Conservation (phyloP, 805 yeast genomes). For the Ogataea neopini region DNA sequence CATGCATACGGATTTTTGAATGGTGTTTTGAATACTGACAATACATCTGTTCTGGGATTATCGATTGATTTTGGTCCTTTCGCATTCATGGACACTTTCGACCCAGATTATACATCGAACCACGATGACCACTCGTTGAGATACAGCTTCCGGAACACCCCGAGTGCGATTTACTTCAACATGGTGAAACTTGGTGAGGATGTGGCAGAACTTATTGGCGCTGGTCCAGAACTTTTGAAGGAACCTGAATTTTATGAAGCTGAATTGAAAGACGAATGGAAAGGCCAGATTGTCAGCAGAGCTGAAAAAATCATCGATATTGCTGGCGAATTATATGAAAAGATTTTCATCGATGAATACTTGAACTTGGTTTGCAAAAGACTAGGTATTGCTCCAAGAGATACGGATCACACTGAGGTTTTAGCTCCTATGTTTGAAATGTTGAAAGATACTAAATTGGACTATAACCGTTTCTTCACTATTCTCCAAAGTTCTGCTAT, state of each 20-base stretch:
- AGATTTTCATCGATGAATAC: slow-evolving; percentile 59
- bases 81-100: slow-evolving; percentile 82
- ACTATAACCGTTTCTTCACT: slow-evolving; percentile 79
- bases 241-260: slow-evolving; percentile 42
- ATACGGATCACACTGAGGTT: slow-evolving; percentile 45
- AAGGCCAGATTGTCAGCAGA: slow-evolving; percentile 52
- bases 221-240: slow-evolving; percentile 54
- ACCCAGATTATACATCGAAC: slow-evolving; percentile 83
- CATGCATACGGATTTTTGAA: slow-evolving; percentile 91
- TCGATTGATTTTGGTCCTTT: slow-evolving; percentile 95
- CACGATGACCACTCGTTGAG: slow-evolving; percentile 75
- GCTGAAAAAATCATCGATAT: slow-evolving; percentile 65
- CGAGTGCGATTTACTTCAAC: slow-evolving; percentile 92
- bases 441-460: slow-evolving; percentile 62
- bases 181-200: slow-evolving; percentile 81
- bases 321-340: slow-evolving; percentile 66
- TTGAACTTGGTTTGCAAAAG: slow-evolving; percentile 58
- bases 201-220: slow-evolving; percentile 78
- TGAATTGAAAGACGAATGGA: slow-evolving; percentile 50
- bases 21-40: slow-evolving; percentile 94
- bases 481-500: slow-evolving; percentile 52
- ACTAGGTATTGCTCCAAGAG: slow-evolving; percentile 59
- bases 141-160: slow-evolving; percentile 82
- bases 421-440: slow-evolving; percentile 63
- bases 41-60: slow-evolving; percentile 84